Evolutionary conservation across 306 rosid species (phyloP), one percentile per base, ranked within the genome.

Genomic region (Lathyrus tuberosus): DNA sequence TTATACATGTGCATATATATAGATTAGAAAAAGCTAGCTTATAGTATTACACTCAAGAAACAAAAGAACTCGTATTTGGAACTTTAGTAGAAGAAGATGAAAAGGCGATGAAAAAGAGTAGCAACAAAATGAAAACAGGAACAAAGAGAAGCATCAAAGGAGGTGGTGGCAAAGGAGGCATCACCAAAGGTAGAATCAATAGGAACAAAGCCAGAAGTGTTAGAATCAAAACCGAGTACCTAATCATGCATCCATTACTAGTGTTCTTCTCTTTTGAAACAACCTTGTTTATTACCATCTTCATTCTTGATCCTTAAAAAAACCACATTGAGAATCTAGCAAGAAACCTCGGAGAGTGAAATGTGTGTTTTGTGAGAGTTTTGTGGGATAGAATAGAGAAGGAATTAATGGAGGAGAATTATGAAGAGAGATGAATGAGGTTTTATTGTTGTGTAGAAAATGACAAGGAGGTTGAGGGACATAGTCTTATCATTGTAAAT

Each of bases 131-230:
- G 70, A 87, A 43, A 54, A 87, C 77, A 0, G 96, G 96, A 47
- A 89, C 24, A 37, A 89, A 74, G 64, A 89, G 71, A 15, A 89
- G 79, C 64, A 73, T 15, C 10, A 44, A 53, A 10, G 96, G 96
- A 14, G 96, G 96, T 10, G 96, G 96, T 0, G 96, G 96, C 62
- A 89, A 77, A 31, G 96, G 96, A 8, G 96, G 96, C 69, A 89
- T 51, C 13, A 87, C 81, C 70, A 87, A 69, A 1, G 96, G 96
- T 17, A 87, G 76, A 52, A 87, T 6, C 71, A 89, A 60, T 62
- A 89, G 72, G 0, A 62, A 75, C 20, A 87, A 58, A 49, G 92
- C 74, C 18, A 87, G 38, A 37, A 83, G 41, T 40, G 15, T 71
- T 87, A 89, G 61, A 48, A 87, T 17, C 84, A 80, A 71, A n/a